Evolutionary conservation across 1,284 basidiomycete species (phyloP).

Genomic region (Austroboletus novae-zelandiae): DNA sequence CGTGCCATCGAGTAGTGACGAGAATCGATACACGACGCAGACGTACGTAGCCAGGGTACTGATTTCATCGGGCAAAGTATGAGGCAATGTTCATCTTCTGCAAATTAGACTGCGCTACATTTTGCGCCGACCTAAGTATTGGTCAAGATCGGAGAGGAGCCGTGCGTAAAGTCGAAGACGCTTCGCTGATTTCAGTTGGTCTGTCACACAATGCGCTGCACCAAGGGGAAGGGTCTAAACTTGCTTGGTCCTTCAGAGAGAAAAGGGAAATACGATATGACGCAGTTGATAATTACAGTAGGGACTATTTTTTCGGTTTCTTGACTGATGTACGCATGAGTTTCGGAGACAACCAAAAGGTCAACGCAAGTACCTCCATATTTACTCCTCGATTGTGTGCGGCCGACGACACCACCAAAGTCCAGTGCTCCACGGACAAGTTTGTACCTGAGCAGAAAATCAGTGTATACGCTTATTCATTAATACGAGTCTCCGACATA

Average conservation of each 20-base stretch:
- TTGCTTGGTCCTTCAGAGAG: not conserved
- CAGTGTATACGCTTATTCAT: not conserved
- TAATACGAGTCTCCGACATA: conserved; percentile 40
- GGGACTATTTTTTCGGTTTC: conserved; percentile 72
- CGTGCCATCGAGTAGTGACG: no score
- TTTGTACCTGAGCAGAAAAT: conserved; percentile 71
- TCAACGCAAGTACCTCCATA: conserved; percentile 78
- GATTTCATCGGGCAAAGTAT: no score
- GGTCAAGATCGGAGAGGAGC: no score
- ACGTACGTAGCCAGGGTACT: no score
- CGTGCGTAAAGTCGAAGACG: no score
- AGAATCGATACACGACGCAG: no score
- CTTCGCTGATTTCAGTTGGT: not conserved
- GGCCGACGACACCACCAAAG: conserved; percentile 86
- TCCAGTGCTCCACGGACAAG: conserved; percentile 92
- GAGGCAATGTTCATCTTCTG: no score
- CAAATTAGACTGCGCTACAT: no score
- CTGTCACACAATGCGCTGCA: not conserved
- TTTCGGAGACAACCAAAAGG: conserved; percentile 3
- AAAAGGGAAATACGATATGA: conserved; percentile 1
- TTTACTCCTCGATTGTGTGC: conserved; percentile 82
- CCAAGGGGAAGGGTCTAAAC: not conserved
- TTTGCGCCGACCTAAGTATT: no score
- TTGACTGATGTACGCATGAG: conserved; percentile 58
- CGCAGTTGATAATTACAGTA: not conserved